A percentile compares a stretch with the other conserved stretches of the same genome.
phyloP scores from a whole-genome alignment of 2,329 filamentous ascomycete genomes.

The Furcasterigmium furcatum region DNA sequence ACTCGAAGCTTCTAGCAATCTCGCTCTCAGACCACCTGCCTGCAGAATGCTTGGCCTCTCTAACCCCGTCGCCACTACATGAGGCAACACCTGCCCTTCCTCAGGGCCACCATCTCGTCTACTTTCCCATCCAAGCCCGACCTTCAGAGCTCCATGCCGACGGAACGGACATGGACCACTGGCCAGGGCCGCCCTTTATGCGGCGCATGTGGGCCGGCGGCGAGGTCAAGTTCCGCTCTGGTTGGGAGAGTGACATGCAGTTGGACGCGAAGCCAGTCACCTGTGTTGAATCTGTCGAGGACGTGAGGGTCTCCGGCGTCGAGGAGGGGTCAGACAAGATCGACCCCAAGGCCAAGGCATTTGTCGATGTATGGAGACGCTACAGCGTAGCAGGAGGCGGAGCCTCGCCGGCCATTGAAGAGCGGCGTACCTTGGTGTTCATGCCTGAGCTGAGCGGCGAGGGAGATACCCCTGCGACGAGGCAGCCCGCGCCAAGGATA shows the following conservation, averaged over 20 bases:
- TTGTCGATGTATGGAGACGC: slow-evolving; percentile 46
- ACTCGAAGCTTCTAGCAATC: slow-evolving; percentile 62
- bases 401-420: slow-evolving; percentile 30
- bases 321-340: slow-evolving; percentile 11
- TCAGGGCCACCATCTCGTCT: slow-evolving; percentile 77
- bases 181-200: slow-evolving; percentile 67
- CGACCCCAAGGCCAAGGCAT: slow-evolving; percentile 34
- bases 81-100: slow-evolving; percentile 37
- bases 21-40: slow-evolving; percentile 56
- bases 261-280: slow-evolving; percentile 34
- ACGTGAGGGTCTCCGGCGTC: slow-evolving; percentile 28
- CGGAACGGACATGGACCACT: slow-evolving; percentile 79
- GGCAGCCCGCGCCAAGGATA: slow-evolving; percentile 7
- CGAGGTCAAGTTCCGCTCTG: slow-evolving; percentile 51
- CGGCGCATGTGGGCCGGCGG: slow-evolving; percentile 91
- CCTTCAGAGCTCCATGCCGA: slow-evolving; percentile 67
- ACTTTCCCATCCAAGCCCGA: slow-evolving; percentile 73
- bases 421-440: slow-evolving; percentile 51
- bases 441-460: slow-evolving; percentile 30
- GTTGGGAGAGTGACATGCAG: slow-evolving; percentile 22
- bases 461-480: slow-evolving; percentile 11
- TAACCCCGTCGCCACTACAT: slow-evolving; percentile 5
- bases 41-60: slow-evolving; percentile 15
- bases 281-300: slow-evolving; percentile 43
- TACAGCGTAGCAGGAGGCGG: slow-evolving; percentile 28